Evolutionary conservation across 768 basidiomycete genomes (phyloP).

Genomic region (Mycena amicta): DNA sequence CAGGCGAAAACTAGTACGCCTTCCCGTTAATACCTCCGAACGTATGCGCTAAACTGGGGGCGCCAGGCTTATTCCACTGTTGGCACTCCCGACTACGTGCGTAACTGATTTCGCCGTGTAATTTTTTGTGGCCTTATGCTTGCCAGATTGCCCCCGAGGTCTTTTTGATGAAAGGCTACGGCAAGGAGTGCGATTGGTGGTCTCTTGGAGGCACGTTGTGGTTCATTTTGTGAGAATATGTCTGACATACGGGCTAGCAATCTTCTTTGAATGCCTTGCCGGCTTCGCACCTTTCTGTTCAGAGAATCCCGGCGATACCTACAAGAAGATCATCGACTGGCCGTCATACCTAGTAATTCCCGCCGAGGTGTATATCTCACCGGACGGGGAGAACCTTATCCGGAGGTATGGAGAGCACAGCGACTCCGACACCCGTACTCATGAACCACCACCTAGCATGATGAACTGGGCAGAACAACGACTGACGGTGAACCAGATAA

Average conservation of each 20-base stretch:
- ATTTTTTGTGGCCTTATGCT: neutral
- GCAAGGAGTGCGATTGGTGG: slow-evolving; percentile 99
- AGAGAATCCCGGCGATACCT: slow-evolving; percentile 95
- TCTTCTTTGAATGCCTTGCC: slow-evolving; percentile 98
- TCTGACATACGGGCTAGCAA: slow-evolving; percentile 47
- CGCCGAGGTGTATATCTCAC: slow-evolving; percentile 91
- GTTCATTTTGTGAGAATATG: neutral
- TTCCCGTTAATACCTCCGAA: no score
- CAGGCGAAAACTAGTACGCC: slow-evolving; percentile 83
- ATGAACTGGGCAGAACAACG: slow-evolving; percentile 82
- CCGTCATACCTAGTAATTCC: slow-evolving; percentile 89
- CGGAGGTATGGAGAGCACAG: slow-evolving; percentile 69
- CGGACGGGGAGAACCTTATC: slow-evolving; percentile 90
- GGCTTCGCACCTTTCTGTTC: slow-evolving; percentile 98
- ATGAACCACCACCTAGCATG: slow-evolving; percentile 66
- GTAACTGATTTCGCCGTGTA: slow-evolving; percentile 38
- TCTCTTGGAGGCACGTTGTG: slow-evolving; percentile 66
- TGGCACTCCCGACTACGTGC: slow-evolving; percentile 60
- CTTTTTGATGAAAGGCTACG: slow-evolving; percentile 95
- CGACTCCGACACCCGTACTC: no score
- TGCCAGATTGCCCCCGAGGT: slow-evolving; percentile 93
- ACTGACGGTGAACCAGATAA: slow-evolving; percentile 82
- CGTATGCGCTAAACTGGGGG: slow-evolving; percentile 8
- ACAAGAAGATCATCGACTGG: slow-evolving; percentile 99
- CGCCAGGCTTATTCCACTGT: slow-evolving; percentile 90